phyloP scores from a whole-genome alignment of 352 stramenopile species.

The Phytophthora idaei region DNA sequence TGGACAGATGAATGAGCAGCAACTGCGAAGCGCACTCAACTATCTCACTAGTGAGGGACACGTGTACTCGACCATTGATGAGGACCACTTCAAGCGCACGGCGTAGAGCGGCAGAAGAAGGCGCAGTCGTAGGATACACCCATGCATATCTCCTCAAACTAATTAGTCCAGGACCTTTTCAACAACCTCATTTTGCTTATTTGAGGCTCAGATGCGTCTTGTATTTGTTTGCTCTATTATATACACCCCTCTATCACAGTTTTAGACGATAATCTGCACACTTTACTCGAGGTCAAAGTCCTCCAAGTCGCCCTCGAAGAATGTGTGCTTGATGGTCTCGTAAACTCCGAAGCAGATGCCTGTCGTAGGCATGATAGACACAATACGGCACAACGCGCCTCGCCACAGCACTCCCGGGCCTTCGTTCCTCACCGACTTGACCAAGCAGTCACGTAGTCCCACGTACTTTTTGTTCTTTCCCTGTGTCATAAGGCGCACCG shows the following conservation, averaged over 20 bases:
- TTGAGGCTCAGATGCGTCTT: background rate
- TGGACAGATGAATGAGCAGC: slow-evolving; percentile 66
- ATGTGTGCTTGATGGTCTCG: slow-evolving; percentile 79
- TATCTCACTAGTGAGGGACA: slow-evolving; percentile 89
- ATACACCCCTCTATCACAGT: slow-evolving; percentile 12
- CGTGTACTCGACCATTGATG: slow-evolving; percentile 92
- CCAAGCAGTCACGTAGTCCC: slow-evolving; percentile 64
- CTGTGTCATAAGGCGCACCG: slow-evolving; percentile 84
- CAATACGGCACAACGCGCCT: slow-evolving; percentile 68
- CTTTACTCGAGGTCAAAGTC: slow-evolving; percentile 65
- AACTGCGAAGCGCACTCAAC: slow-evolving; percentile 73
- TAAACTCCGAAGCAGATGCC: slow-evolving; percentile 89
- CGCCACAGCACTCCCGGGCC: slow-evolving; percentile 70
- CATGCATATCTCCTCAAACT: background rate
- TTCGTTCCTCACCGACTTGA: slow-evolving; percentile 62
- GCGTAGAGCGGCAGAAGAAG: slow-evolving; percentile 38
- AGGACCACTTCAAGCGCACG: slow-evolving; percentile 91
- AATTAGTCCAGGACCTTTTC: background rate
- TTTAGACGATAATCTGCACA: slow-evolving; percentile 10
- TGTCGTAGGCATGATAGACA: slow-evolving; percentile 76
- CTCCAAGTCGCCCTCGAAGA: slow-evolving; percentile 71
- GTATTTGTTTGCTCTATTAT: slow-evolving; percentile 34
- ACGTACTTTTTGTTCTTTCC: slow-evolving; percentile 70
- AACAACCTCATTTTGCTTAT: background rate
- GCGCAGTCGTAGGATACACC: background rate